Percentiles rank a stretch among this genome's conserved stretches.
These are phyloP conservation scores for Stephanocyclus meneghinianus DNA, from an alignment of 352 stramenopile genomes.

Conservation along the genomic window DNA sequence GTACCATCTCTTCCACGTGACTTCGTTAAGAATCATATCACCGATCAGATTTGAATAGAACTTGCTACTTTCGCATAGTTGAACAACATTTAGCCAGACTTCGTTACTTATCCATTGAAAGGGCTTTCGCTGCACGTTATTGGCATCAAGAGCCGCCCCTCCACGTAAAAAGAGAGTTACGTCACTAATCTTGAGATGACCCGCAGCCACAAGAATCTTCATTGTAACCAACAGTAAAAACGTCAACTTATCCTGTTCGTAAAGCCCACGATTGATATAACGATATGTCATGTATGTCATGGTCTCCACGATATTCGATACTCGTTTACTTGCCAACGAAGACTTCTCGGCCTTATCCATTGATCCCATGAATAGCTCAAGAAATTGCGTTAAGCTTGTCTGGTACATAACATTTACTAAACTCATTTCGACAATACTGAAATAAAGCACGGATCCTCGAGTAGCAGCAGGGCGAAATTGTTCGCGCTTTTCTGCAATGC, in stretches of 20 bases:
- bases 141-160: slow-evolving; percentile 95
- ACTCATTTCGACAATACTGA: slow-evolving; percentile 97
- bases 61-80: slow-evolving; percentile 92
- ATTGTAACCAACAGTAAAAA: slow-evolving; percentile 96
- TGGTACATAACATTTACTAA: slow-evolving; percentile 99
- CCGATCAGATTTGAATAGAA: slow-evolving; percentile 95
- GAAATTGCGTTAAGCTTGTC: slow-evolving; percentile 96
- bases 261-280: slow-evolving; percentile 97
- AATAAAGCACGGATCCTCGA: slow-evolving; percentile 96
- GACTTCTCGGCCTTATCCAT: slow-evolving; percentile 97
- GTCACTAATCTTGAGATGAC: slow-evolving; percentile 90
- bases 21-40: slow-evolving; percentile 95
- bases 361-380: slow-evolving; percentile 95
- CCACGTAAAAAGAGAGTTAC: slow-evolving; percentile 93
- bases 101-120: slow-evolving; percentile 97
- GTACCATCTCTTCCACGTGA: slow-evolving; percentile 96
- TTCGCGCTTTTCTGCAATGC: slow-evolving; percentile 97
- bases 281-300: slow-evolving; percentile 99
- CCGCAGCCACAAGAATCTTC: slow-evolving; percentile 96
- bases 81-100: slow-evolving; percentile 96
- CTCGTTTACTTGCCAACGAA: slow-evolving; percentile 94
- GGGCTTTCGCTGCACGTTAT: slow-evolving; percentile 92
- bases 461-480: slow-evolving; percentile 97
- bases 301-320: slow-evolving; percentile 98
- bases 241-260: slow-evolving; percentile 97